Base-by-base conservation (phyloP, 805 yeast genomes). In the Priceomyces carsonii region DNA sequence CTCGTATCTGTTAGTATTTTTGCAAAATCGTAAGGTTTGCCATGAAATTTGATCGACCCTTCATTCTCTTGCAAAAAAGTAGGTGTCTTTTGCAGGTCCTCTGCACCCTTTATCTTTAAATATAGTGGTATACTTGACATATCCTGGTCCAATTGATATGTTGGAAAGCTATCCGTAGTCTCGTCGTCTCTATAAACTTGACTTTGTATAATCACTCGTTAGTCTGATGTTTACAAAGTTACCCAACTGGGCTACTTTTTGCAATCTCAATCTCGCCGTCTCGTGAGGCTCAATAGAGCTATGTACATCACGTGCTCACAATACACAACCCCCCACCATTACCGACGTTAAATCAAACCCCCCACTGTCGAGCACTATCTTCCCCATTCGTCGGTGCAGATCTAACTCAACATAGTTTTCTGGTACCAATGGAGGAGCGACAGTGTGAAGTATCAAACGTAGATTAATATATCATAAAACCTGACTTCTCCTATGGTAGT, bases 91-190 rank as follows among this genome's bases (percentile, higher is more conserved):
- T 18, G 23, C 18, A 5, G 18, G 30, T 31, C 35, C 6, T 32
- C 32, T 12, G 33, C 38, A 7, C 44, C 47, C 39, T 53, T 59
- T 20, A 59, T 35, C 38, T 55, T 58, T 26, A 61, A 45, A 28
- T 51, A 54, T 29, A 60, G 44, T 8, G 64, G 59, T 24, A 57
- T 48, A 15, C 40, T 20, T 8, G 32, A 26, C 40, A 28, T 36
- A n/a, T 12, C 9, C 18, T 29, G 19, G n/a, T 22, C 7, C 14
- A 29, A 18, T 29, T 13, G 2, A 6, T 18, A 29, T 15, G 16
- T 18, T 25, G 5, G 26, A 24, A 19, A n/a, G 18, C 12, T 8
- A 29, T 6, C 25, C 14, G 7, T 13, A 14, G 26, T 22, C 34
- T n/a, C 23, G 14, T 21, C 14, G 18, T 23, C 14, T 17, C 18